Evolutionary conservation across 179 eudicot genomes (phyloP), one percentile per base, ranked within the genome.

Genomic region (Drosera spatulata): DNA sequence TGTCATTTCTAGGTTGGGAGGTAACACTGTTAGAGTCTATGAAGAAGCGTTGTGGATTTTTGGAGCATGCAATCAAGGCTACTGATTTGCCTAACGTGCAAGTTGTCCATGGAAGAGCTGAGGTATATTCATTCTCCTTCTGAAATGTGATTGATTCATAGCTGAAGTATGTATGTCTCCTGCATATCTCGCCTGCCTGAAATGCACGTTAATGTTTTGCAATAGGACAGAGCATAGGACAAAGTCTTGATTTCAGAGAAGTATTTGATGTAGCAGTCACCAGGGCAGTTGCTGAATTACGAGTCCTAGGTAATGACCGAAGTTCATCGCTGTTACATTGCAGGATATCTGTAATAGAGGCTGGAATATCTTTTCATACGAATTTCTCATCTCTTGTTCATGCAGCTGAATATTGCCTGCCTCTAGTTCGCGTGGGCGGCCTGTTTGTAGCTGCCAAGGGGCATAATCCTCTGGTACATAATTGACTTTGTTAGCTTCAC

Each of bases 391-490:
- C 56, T 67, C 71, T 60, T 54, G 33, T 49, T 7, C 60, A 61
- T 62, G 58, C 75, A 85, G 99, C 88, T 71, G 99, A 93, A 73
- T 93, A 89, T 56, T 93, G 97, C 66, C 85, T 93, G 73, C 99
- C 99, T 58, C 71, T 93, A 70, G 99, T 93, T 70, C 94, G 95
- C 12, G 84, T 81, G 63, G 97, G 95, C 59, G 97, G 99, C 68
- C 70, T 89, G 69, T 90, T 93, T 76, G 85, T 90, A 37, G 99
- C 99, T 71, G 97, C 99, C 12, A 89, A 93, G 72, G 99, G 99
- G 61, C 97, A 84, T 66, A 83, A 86, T 74, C 97, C 97, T 59
- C 78, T 74, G 94, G 93, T 90, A 68, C 33, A 22, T 22, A 22
- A 22, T 22, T 22, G 33, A 22, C 33, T 22, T 22, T 22, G 33